Evolutionary conservation across 306 rosid species (phyloP).

Genomic region (Senna siamea): DNA sequence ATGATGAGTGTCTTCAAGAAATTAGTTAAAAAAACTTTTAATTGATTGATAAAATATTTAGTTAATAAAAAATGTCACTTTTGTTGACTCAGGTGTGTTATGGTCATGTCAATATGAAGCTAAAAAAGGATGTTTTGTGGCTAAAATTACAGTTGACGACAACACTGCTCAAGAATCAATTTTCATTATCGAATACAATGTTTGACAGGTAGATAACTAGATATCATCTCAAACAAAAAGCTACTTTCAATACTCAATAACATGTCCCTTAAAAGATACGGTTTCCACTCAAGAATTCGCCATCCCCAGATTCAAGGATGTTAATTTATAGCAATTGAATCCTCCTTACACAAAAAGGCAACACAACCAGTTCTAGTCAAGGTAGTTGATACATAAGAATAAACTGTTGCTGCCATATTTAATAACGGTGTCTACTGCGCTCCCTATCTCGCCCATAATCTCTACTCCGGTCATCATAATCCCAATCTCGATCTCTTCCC

Average conservation of each 20-base stretch:
- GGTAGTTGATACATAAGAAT: conserved; percentile 34
- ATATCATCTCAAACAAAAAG: conserved; percentile 14
- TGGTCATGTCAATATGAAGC: too few relatives aligned
- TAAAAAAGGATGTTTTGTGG: too few relatives aligned
- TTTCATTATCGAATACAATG: too few relatives aligned
- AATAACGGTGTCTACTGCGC: conserved; percentile 65
- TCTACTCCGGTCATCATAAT: conserved; percentile 65
- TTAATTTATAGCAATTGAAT: conserved; percentile 35
- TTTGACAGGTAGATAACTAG: background rate
- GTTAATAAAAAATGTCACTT: too few relatives aligned
- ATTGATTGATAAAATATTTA: too few relatives aligned
- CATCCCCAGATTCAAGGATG: conserved; percentile 35
- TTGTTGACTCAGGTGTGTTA: too few relatives aligned
- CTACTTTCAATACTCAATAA: background rate
- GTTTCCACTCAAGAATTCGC: background rate
- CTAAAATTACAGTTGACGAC: too few relatives aligned
- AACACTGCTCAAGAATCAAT: too few relatives aligned
- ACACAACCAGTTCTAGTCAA: conserved; percentile 28
- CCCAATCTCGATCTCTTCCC: conserved; percentile 76
- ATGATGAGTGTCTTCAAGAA: too few relatives aligned
- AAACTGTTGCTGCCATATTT: conserved; percentile 37
- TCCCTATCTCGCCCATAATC: conserved; percentile 83
- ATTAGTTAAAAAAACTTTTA: too few relatives aligned
- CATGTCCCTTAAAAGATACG: background rate
- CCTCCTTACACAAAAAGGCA: conserved; percentile 28